These are phyloP conservation scores for Dioszegia crocea DNA, from an alignment of 768 basidiomycete genomes.

Conservation along the genomic window DNA sequence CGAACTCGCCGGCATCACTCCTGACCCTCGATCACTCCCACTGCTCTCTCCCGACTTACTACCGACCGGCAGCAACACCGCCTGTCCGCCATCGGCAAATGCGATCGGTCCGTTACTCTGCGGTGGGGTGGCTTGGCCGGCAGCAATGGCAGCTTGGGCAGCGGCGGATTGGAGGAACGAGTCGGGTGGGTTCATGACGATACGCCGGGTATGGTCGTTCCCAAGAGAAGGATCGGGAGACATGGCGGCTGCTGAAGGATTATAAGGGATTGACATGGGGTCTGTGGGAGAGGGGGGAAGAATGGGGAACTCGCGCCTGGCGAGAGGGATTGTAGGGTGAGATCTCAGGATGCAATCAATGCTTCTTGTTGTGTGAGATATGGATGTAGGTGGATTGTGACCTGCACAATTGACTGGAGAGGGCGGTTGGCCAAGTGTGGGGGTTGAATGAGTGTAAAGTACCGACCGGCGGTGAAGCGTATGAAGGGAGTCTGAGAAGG, in stretches of 20 bases:
- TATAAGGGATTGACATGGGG: conserved; percentile 10
- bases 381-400: not conserved
- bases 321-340: not conserved
- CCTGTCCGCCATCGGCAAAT: conserved; percentile 29
- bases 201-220: conserved; percentile 10
- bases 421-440: not conserved
- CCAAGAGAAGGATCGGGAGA: not conserved
- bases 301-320: conserved; percentile 11
- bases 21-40: not conserved
- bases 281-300: not conserved
- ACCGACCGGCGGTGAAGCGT: conserved; percentile 13
- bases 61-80: conserved; percentile 18
- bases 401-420: not conserved
- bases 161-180: conserved; percentile 32
- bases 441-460: not conserved
- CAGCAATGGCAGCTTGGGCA: not conserved
- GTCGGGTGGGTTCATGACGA: conserved; percentile 37
- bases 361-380: not conserved
- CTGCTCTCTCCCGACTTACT: not conserved
- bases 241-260: not conserved
- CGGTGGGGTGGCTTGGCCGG: not conserved
- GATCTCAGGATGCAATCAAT: not conserved
- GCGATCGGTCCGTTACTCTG: conserved; percentile 19
- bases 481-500: not conserved
- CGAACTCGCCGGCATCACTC: not conserved